These are phyloP conservation scores for Sanghuangporus baumii DNA, from an alignment of 1,284 basidiomycete genomes.

Conservation along the genomic window DNA sequence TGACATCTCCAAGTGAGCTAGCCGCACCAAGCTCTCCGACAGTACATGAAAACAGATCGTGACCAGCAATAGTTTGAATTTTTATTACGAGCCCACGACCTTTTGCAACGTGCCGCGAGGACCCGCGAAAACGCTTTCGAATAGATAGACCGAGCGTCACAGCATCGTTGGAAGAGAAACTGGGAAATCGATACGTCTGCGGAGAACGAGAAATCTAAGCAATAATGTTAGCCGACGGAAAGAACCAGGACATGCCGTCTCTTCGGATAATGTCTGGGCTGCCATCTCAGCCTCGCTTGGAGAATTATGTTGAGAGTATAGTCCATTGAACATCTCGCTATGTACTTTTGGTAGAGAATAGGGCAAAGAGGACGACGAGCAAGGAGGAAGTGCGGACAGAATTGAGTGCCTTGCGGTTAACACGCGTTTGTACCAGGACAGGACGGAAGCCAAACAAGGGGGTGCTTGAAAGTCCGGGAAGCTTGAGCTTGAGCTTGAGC, in stretches of 20 bases:
- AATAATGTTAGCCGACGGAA: neutral
- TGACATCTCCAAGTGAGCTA: constrained; percentile 66
- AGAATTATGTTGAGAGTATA: constrained; percentile 43
- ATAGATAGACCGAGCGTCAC: constrained; percentile 75
- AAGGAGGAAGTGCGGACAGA: neutral
- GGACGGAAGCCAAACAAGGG: constrained; percentile 8
- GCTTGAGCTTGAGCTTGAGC: neutral
- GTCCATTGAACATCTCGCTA: constrained; percentile 42
- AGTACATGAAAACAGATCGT: constrained; percentile 74
- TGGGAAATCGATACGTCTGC: constrained; percentile 53
- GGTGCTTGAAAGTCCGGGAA: neutral
- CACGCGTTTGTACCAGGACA: neutral
- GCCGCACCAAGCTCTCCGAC: constrained; percentile 67
- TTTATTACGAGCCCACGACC: constrained; percentile 76
- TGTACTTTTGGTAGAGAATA: neutral
- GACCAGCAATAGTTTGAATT: constrained; percentile 71
- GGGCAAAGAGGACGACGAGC: neutral
- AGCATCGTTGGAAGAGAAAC: constrained; percentile 70
- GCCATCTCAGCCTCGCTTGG: constrained; percentile 69
- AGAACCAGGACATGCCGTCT: constrained; percentile 24
- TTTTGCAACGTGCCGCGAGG: constrained; percentile 54
- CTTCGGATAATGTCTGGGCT: constrained; percentile 61
- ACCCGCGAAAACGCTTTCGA: constrained; percentile 73
- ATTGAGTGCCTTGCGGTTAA: neutral
- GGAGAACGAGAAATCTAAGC: neutral